These are phyloP conservation scores for Cladosporium sp. DNA, from an alignment of 2,329 filamentous ascomycete genomes.

Conservation along the genomic window DNA sequence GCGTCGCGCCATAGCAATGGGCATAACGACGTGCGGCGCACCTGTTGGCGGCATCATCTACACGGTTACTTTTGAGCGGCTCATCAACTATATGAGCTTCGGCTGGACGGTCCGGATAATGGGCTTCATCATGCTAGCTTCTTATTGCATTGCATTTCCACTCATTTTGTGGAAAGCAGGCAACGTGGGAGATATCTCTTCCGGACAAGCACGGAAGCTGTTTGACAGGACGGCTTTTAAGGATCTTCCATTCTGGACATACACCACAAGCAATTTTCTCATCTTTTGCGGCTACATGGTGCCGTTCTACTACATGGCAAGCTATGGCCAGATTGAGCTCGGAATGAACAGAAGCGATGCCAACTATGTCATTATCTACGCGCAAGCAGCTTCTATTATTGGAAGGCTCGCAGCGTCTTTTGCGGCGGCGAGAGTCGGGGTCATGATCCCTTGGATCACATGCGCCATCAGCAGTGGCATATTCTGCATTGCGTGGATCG, in stretches of 20 bases:
- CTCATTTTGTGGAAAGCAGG: constrained; percentile 36
- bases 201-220: constrained; percentile 32
- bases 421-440: constrained; percentile 51
- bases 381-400: constrained; percentile 57
- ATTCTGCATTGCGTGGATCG: constrained; percentile 58
- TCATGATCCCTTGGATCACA: constrained; percentile 57
- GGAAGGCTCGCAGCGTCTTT: constrained; percentile 54
- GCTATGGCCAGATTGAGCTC: constrained; percentile 38
- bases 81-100: constrained; percentile 61
- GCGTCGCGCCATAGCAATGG: constrained; percentile 62
- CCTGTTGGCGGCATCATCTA: constrained; percentile 64
- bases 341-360: constrained; percentile 50
- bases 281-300: constrained; percentile 37
- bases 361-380: constrained; percentile 57
- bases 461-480: constrained; percentile 48
- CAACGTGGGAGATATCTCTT: constrained; percentile 34
- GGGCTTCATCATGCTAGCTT: constrained; percentile 58
- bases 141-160: constrained; percentile 40
- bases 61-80: constrained; percentile 49
- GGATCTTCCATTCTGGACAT: constrained; percentile 43
- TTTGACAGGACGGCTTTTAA: constrained; percentile 43
- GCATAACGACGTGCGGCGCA: constrained; percentile 60
- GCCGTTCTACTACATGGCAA: constrained; percentile 46
- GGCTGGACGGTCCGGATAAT: constrained; percentile 63
- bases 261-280: constrained; percentile 34